These are phyloP conservation scores for Epicoccum sorghinum DNA, from an alignment of 2,329 filamentous ascomycete species.

Conservation along the genomic window DNA sequence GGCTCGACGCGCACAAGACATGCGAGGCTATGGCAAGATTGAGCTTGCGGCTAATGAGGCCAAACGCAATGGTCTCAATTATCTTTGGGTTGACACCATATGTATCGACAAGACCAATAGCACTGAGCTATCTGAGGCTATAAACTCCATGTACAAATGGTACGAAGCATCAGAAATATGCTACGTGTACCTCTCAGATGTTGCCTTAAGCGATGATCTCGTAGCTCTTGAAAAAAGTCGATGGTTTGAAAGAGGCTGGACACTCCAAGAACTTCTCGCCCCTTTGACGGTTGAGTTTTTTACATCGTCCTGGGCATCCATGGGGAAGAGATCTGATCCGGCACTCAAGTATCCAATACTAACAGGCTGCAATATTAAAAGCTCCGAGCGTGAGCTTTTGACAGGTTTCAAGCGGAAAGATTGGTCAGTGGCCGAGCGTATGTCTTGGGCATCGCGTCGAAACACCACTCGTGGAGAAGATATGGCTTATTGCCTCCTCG, in stretches of 20 bases:
- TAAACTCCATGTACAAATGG: not conserved
- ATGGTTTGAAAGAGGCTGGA: not conserved
- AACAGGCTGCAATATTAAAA: too few species aligned
- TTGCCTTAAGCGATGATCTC: not conserved
- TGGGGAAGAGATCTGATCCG: not conserved
- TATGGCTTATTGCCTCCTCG: slow-evolving; percentile 23
- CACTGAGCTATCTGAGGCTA: not conserved
- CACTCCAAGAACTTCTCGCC: not conserved
- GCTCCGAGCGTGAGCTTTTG: not conserved
- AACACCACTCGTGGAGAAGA: slow-evolving; percentile 22
- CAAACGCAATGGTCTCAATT: too few species aligned
- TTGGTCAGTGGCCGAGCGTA: slow-evolving; percentile 1
- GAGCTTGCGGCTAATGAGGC: too few species aligned
- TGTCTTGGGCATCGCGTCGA: slow-evolving; percentile 21
- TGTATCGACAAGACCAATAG: not conserved
- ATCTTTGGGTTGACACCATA: not conserved
- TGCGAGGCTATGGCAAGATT: too few species aligned
- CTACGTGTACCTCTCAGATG: not conserved
- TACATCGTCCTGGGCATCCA: not conserved
- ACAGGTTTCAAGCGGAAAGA: not conserved
- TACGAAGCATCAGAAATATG: not conserved
- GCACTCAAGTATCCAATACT: too few species aligned
- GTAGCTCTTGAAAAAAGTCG: not conserved
- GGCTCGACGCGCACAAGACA: too few species aligned
- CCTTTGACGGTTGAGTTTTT: not conserved